Percentiles rank a stretch among this genome's conserved stretches.
Conservation (phyloP, 139 green algal species). For the Coelastrella sp. region DNA sequence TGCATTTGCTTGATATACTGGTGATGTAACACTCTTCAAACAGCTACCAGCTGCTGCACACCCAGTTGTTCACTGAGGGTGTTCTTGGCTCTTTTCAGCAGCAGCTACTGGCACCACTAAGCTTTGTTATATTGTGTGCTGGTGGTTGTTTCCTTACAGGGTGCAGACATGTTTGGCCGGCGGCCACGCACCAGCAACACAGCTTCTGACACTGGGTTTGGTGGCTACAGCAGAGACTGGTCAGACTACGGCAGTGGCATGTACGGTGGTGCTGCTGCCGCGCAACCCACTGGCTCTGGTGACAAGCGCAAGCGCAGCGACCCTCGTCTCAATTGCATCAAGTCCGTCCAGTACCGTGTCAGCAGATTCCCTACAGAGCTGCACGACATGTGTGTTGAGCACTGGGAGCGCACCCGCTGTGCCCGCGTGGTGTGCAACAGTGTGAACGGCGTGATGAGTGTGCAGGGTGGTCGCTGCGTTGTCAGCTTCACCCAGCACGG, state of each 20-base stretch:
- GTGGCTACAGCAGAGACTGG: not conserved
- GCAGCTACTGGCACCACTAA: not conserved
- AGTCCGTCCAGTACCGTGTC: slow-evolving; percentile 42
- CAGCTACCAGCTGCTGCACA: too few relatives aligned
- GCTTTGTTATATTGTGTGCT: not conserved
- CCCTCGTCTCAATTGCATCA: slow-evolving; percentile 40
- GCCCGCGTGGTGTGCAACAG: slow-evolving; percentile 45
- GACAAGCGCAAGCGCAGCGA: slow-evolving; percentile 38
- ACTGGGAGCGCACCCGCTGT: slow-evolving; percentile 29
- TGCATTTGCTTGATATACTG: not conserved
- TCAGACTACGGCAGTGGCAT: not conserved
- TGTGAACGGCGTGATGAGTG: slow-evolving; percentile 27
- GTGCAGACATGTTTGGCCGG: not conserved
- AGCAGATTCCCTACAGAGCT: slow-evolving; percentile 38
- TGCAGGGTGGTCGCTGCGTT: slow-evolving; percentile 44
- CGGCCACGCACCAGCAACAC: not conserved
- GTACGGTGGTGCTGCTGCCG: slow-evolving; percentile 1
- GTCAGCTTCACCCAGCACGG: slow-evolving; percentile 31
- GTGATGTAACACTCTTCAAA: not conserved
- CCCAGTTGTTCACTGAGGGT: too few relatives aligned
- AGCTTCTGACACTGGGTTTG: not conserved
- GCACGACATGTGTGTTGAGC: slow-evolving; percentile 26
- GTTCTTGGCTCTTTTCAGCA: too few relatives aligned
- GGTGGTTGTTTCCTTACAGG: not conserved
- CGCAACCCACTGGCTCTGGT: not conserved